Base-by-base conservation (phyloP, 2,329 filamentous ascomycete genomes). In the Aspergillus quadricinctus region DNA sequence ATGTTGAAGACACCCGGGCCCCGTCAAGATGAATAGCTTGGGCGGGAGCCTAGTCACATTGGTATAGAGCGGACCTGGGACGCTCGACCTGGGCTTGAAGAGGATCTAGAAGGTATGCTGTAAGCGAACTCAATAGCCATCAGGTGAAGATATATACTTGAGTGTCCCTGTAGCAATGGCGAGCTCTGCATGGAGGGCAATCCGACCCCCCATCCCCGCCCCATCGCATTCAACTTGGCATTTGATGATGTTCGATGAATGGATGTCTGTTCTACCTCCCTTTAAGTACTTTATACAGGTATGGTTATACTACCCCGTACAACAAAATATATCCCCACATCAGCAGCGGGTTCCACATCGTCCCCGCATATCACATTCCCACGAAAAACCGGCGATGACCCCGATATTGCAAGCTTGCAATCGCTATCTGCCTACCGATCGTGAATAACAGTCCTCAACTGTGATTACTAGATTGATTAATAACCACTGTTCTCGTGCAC, bases 1-100 rank as follows among this genome's bases (percentile, higher is more conserved):
- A 77, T 75, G 40, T 58, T 72, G 61, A 80, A 79, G 41, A 80
- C 45, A 37, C 66, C 70, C 8, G 62, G 49, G 31, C 4, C 54
- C 51, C 4, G 52, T 51, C 27, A 60, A 35, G 41, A 52, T 58
- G 10, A 52, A 53, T 5, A 57, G 2, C 41, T 57, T 60, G 6
- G 57, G n/a, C 5, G 52, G 57, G 4, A 50, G 21, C 10, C 57
- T 21, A 4, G 50, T 60, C 21, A 48, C 14, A 25, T 21, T 51
- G 6, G 55, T 55, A n/a, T 53, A 58, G 10, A 51, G 23, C 17
- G 58, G 52, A 0, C 57, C 52, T 4, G 49, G 52, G 1, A 62
- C 27, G 17, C 37, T 35, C 6, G 50, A 49, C 0, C n/a, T 51
- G 23, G 49, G 28, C 21, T 4, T 14, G n/a, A 41, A 17, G 10